Base-by-base conservation (phyloP, 1,139 yeast species). In the Magnusiomyces tetraspermus region DNA sequence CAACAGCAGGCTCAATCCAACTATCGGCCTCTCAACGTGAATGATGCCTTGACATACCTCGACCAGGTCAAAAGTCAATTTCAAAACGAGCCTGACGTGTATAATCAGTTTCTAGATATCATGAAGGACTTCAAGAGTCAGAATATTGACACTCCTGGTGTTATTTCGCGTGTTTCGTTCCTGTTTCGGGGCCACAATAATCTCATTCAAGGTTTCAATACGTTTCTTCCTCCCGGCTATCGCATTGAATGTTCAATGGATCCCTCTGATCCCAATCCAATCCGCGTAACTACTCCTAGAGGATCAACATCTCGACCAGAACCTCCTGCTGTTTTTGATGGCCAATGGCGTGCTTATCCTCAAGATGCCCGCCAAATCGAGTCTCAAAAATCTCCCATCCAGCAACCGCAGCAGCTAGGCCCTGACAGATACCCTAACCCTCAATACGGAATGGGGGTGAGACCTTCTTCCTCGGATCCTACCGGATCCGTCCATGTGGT, bases 51-150 rank as follows among this genome's bases (percentile, higher is more conserved):
- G 59, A 83, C 96, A 11, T 92, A 94, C 66, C 77, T 92, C 61
- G 98, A 94, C 67, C 96, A 89, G 70, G 98, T 92, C 56, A 94
- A 94, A 67, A 80, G 85, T 53, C 97, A 90, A 68, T 92, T 92
- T 69, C 85, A 80, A 68, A 79, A 82, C 60, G 95, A 92, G 70
- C 95, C 97, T 0, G 97, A 90, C 65, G 96, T 94, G 50, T 92
- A 94, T 74, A 94, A 92, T 67, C 90, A 87, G 67, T 92, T 92
- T 65, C 77, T 92, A 64, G 99, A 94, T 67, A 92, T 92, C 59
- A 92, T 92, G 99, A 92, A 92, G 71, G 98, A 94, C 66, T 94
- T 94, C 74, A 92, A 94, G 72, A 85, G 95, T 49, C 97, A 90
- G 71, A 80, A 81, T 60, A 90, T 92, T 63, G 97, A 94, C 68